Base-by-base conservation (phyloP, 768 basidiomycete genomes). In the Tylopilus balloui region DNA sequence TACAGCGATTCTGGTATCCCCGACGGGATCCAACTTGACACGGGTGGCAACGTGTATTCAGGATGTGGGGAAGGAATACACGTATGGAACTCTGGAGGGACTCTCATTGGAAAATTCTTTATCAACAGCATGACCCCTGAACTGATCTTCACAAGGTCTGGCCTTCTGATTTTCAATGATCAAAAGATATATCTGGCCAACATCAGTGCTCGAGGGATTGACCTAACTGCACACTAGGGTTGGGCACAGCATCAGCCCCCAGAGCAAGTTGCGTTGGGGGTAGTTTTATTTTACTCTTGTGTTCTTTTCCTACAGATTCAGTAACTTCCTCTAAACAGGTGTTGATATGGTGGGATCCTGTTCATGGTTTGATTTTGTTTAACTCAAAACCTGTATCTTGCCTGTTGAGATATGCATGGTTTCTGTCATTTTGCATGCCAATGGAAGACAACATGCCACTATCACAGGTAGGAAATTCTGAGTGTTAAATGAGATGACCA, bases 21-120 rank as follows among this genome's bases (percentile, higher is more conserved):
- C 5, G 86, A 88, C 52, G 86, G 85, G 9, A 64, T 87, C 5
- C 80, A 83, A 56, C 70, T 84, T 3, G 87, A 89, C 57, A 68
- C 68, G 4, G 59, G 72, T 0, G 84, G 84, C 0, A 87, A 88
- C 56, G 77, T 89, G 0, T 88, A 80, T 59, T 70, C 80, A 1
- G 82, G 80, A 1, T 79, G 78, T 47, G 84, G 79, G n/a, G 86
- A 88, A 48, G 86, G 85, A 35, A 17, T 35, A 35, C 34, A 35
- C 34, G 34, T 35, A 35, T 35, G 34, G 34, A 35, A 35, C 7
- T 6, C 34, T 19, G n/a, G 5, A 6, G 34, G n/a, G 3, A 17
- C n/a, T n/a, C 15, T 35, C 15, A 35, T 35, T 9, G 34, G 37
- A 35, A 35, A 35, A 3, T 35, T 35, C n/a, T 35, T 35, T 17